Evolutionary conservation across 371 early-diverging fungal genomes (phyloP), one percentile per base, ranked within the genome.

Genomic region (Synchytrium microbalum): DNA sequence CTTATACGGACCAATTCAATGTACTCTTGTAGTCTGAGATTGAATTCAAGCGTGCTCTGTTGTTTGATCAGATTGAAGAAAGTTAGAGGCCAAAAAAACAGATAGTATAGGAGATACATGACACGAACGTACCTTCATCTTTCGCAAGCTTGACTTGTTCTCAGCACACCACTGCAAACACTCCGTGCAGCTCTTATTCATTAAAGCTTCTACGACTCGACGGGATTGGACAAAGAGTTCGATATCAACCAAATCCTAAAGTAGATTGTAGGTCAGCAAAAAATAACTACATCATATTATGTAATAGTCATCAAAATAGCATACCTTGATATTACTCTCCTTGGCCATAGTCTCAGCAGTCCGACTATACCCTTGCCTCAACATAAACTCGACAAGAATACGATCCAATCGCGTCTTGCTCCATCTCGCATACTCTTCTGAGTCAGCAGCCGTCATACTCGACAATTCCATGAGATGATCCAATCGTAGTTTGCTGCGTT

Each of bases 121-220:
- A 5, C 10, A 19, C 19, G 38, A 69, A 26, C 58, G 25, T 69
- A 83, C 86, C 73, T 90, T 84, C 55, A 86, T 78, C 69, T 95
- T 95, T 66, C 87, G 85, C 56, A 97, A 75, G 3, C 79, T 84
- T 0, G 90, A 85, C 52, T 85, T 81, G 77, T 97, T 95, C 25
- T 96, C 96, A 25, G 79, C 81, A 69, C 96, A 97, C 98, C 96
- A 98, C 28, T 80, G 80, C 57, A 98, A 72, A 54, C 90, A 88
- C 71, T 91, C 91, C 33, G 85, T 74, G 69, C 95, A 96, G 70
- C 88, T 90, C 31, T 83, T 79, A 25, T 80, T 71, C 62, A 75
- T 65, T 27, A 94, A 70, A 1, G 92, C 86, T 58, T 86, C 84
- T 62, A 92, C 93, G 23, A 95, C 88, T 54, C 77, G 78, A 63